Evolutionary conservation across 106 monocot species (phyloP).

Genomic region (Cymbidium sinense): DNA sequence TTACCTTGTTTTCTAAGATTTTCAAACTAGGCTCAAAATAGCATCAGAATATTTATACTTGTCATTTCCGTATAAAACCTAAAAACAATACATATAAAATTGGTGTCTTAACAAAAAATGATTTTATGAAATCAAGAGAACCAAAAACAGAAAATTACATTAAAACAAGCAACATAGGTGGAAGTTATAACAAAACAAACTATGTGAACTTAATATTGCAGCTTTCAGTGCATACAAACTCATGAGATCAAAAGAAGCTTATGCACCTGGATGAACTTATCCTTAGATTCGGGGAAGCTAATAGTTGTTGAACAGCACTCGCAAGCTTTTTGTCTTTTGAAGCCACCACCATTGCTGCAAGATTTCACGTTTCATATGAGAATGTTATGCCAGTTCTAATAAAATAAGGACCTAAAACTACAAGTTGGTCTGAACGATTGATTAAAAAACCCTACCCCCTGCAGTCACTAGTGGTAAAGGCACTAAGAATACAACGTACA

Average conservation of each 20-base stretch:
- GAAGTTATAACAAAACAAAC: background rate
- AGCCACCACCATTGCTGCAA: slow-evolving; percentile 89
- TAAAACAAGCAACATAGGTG: no score
- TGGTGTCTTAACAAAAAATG: no score
- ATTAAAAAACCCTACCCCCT: background rate
- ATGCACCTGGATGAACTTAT: slow-evolving; percentile 77
- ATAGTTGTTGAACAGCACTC: slow-evolving; percentile 61
- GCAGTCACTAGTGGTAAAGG: background rate
- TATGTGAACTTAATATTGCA: background rate
- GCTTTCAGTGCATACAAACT: background rate
- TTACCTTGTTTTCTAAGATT: no score
- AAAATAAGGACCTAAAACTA: slow-evolving; percentile 2
- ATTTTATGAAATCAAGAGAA: no score
- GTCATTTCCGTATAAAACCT: no score
- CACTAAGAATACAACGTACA: background rate
- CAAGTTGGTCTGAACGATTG: background rate
- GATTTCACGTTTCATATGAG: slow-evolving; percentile 3
- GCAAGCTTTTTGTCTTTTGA: slow-evolving; percentile 94
- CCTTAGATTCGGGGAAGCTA: slow-evolving; percentile 80
- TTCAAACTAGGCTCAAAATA: no score
- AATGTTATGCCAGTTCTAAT: background rate
- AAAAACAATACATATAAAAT: background rate
- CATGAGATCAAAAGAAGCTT: slow-evolving; percentile 10
- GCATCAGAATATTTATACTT: no score
- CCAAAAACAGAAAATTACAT: no score